These are phyloP conservation scores for Paspalum vaginatum DNA, from an alignment of 176 grass and related monocot genomes.

Conservation along the genomic window DNA sequence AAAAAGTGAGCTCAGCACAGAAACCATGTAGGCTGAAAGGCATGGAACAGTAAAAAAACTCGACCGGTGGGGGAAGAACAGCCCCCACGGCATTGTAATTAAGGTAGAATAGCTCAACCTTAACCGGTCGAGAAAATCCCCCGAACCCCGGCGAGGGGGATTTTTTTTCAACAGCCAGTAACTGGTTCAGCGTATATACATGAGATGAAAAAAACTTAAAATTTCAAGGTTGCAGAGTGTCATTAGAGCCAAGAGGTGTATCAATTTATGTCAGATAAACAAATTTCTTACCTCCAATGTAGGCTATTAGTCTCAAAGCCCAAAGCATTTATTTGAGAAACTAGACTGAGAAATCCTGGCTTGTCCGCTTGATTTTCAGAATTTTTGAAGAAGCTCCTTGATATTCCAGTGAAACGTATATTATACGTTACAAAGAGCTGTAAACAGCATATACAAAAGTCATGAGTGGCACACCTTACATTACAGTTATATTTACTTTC, in stretches of 20 bases:
- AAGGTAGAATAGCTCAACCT: too few relatives aligned
- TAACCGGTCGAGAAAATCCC: too few relatives aligned
- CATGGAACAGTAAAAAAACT: background rate
- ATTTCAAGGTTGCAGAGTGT: conserved; percentile 6
- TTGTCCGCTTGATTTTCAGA: conserved; percentile 52
- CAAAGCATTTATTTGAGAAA: conserved; percentile 87
- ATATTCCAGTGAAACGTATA: conserved; percentile 91
- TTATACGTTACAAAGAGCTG: conserved; percentile 98
- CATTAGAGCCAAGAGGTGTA: background rate
- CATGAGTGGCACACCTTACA: conserved; percentile 25
- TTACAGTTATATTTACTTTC: conserved; percentile 20
- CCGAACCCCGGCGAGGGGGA: too few relatives aligned
- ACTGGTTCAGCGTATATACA: conserved; percentile 17
- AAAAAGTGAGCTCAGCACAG: background rate
- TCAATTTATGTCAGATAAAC: conserved; percentile 34
- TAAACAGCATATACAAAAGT: conserved; percentile 42
- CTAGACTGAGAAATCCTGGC: conserved; percentile 63
- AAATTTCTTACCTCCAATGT: conserved; percentile 82
- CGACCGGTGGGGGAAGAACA: too few relatives aligned
- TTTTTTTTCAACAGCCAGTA: too few relatives aligned
- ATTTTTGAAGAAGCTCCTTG: conserved; percentile 83
- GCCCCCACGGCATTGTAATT: too few relatives aligned
- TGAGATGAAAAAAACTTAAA: conserved; percentile 1
- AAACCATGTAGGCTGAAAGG: background rate
- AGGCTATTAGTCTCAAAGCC: conserved; percentile 75